Base-by-base conservation (phyloP, 1,284 basidiomycete species). In the Naganishia cerealis region DNA sequence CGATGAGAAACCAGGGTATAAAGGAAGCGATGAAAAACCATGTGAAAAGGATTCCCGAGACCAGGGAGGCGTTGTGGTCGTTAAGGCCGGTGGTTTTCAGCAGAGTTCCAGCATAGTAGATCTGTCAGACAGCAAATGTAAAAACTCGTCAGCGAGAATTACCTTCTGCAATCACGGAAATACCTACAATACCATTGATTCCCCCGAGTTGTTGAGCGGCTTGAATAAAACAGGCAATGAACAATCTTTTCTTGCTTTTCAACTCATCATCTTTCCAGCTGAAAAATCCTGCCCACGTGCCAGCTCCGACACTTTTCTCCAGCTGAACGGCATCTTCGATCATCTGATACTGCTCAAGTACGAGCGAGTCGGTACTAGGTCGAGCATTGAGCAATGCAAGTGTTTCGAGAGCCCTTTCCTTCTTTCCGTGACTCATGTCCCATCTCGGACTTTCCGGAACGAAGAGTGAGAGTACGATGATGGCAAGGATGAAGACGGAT, bases 211-310 rank as follows among this genome's bases (percentile, higher is more conserved):
- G 79, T 68, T 80, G 79, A 67, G 75, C 76, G 69, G 76, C 77
- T 68, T 80, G 79, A 59, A 80, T 76, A 6, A 75, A 74, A 65
- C 77, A 79, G 15, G 76, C 77, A 63, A 79, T 79, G 36, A 77
- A 65, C 10, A 80, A 71, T 21, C 79, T 73, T 40, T 73, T 70
- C 26, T 76, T 71, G 18, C 75, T 76, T 21, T 72, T 71, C 42
- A 76, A 67, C 54, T 73, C 70, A 67, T 77, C 78, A 36, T 74
- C 68, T 40, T 69, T 54, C 57, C 48, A 55, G n/a, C 29, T 65
- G 50, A 79, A 73, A 26, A 79, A 70, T 48, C 75, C 73, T 33
- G 54, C 53, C 75, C 76, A 80, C 21, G 67, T 69, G 3, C 73
- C 73, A 18, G 70, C 70, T 52, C 74, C 74, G 13, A 73, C 48